Evolutionary conservation across 2,329 filamentous ascomycete genomes (phyloP).

Genomic region (Trichoderma gracile): DNA sequence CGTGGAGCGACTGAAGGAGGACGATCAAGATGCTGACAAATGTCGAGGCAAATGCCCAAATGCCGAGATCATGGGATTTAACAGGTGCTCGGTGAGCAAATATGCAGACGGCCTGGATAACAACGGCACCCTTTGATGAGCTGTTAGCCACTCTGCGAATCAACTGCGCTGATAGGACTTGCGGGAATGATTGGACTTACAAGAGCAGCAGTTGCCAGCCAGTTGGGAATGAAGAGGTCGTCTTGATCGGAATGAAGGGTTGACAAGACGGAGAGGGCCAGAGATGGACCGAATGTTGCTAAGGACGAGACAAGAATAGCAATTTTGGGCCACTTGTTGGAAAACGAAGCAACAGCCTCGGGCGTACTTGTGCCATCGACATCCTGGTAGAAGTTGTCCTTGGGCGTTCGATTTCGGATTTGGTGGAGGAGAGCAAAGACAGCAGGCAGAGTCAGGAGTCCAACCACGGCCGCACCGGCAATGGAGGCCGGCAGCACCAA

Average conservation of each 20-base stretch:
- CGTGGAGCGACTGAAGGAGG: conserved; percentile 47
- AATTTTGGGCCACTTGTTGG: conserved; percentile 58
- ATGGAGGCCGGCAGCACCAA: conserved; percentile 35
- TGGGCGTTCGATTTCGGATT: conserved; percentile 39
- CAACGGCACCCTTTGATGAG: conserved; percentile 48
- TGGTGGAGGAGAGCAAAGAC: conserved; percentile 40
- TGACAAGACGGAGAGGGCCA: conserved; percentile 57
- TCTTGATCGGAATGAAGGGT: conserved; percentile 42
- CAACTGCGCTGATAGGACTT: background rate
- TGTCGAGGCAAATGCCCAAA: conserved; percentile 52
- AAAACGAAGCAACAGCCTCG: conserved; percentile 63
- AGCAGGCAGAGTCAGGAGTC: conserved; percentile 43
- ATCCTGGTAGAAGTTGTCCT: conserved; percentile 63
- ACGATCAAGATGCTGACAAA: conserved; percentile 47
- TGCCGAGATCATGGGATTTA: conserved; percentile 54
- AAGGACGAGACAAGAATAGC: conserved; percentile 56
- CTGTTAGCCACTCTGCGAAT: background rate
- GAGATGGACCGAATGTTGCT: conserved; percentile 55
- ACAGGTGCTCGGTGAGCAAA: conserved; percentile 53
- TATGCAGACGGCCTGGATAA: conserved; percentile 54
- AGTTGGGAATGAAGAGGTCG: conserved; percentile 54
- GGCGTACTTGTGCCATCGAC: conserved; percentile 67
- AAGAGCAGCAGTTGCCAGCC: conserved; percentile 63
- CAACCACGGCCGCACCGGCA: conserved; percentile 40
- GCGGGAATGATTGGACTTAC: conserved; percentile 48